Conservation (phyloP, 2,329 filamentous ascomycete species). For the Hymenoscyphus salicellus region DNA sequence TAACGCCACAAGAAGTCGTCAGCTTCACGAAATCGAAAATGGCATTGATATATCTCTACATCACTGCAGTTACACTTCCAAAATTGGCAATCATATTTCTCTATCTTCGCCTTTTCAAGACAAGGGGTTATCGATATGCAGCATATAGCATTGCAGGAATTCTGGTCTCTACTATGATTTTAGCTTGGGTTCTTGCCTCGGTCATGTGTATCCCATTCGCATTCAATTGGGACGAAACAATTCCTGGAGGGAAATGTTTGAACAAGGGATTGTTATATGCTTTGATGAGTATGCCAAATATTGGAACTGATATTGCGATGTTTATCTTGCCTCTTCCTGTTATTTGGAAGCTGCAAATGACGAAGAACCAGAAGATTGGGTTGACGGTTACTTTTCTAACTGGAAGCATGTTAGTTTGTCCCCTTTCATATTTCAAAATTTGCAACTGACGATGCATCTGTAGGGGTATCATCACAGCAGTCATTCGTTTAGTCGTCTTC, state of each 20-base stretch:
- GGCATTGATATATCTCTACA: conserved; percentile 6
- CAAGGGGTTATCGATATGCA: not conserved
- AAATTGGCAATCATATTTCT: conserved; percentile 8
- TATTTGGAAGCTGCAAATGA: conserved; percentile 46
- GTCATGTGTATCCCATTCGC: conserved; percentile 5
- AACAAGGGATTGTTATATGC: conserved; percentile 49
- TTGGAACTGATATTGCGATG: conserved; percentile 46
- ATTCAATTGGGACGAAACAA: conserved; percentile 10
- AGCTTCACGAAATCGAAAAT: conserved; percentile 2
- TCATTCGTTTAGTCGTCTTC: conserved; percentile 7
- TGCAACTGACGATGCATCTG: not conserved
- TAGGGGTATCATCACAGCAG: conserved; percentile 9
- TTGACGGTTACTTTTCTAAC: conserved; percentile 45
- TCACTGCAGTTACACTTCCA: conserved; percentile 3
- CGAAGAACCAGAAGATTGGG: conserved; percentile 42
- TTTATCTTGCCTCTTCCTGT: conserved; percentile 44
- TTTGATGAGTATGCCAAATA: conserved; percentile 47
- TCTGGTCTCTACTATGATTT: not conserved
- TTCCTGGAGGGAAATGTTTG: conserved; percentile 32
- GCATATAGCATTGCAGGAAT: not conserved
- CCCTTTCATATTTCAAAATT: not conserved
- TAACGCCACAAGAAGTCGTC: not conserved
- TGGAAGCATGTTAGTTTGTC: conserved; percentile 41
- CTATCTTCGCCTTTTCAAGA: conserved; percentile 8
- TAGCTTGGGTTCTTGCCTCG: not conserved